Evolutionary conservation across 2,329 filamentous ascomycete species (phyloP).

Genomic region (Didymella lethalis): DNA sequence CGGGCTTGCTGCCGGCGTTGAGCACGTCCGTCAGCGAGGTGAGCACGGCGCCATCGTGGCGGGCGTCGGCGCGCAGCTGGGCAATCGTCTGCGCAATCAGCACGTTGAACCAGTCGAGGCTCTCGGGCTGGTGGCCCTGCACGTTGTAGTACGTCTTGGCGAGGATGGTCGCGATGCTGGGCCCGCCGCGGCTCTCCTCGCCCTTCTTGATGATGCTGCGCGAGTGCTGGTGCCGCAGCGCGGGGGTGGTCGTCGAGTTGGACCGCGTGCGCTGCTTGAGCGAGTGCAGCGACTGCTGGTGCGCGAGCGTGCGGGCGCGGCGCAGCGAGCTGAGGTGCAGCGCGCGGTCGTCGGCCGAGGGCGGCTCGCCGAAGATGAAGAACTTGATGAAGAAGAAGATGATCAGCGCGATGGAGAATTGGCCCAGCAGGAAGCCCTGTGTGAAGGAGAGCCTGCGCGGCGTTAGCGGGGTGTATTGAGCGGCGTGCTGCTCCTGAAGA

Average conservation of each 20-base stretch:
- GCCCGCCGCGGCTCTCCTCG: constrained; percentile 59
- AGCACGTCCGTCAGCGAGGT: constrained; percentile 83
- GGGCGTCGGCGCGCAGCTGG: constrained; percentile 90
- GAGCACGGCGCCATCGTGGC: constrained; percentile 89
- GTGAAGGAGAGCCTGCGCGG: constrained; percentile 80
- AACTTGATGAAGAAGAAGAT: constrained; percentile 98
- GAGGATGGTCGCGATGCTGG: constrained; percentile 92
- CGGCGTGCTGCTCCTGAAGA: no score
- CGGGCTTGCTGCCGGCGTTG: constrained; percentile 85
- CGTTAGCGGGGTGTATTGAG: constrained; percentile 31
- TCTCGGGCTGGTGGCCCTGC: constrained; percentile 93
- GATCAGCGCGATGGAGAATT: constrained; percentile 88
- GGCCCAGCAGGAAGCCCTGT: constrained; percentile 90
- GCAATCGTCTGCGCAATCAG: constrained; percentile 95
- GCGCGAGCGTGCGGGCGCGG: constrained; percentile 75
- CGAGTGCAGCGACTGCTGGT: constrained; percentile 55
- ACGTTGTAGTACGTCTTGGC: constrained; percentile 98
- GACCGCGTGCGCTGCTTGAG: constrained; percentile 44
- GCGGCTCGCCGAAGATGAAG: constrained; percentile 97
- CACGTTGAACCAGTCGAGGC: constrained; percentile 98
- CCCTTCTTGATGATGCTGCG: constrained; percentile 56
- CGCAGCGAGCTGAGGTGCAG: constrained; percentile 77
- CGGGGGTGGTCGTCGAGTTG: constrained; percentile 45
- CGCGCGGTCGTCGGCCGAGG: constrained; percentile 81
- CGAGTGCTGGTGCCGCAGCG: constrained; percentile 49